Conservation (phyloP, 202 grass and related monocot genomes). For the Zizania palustris region DNA sequence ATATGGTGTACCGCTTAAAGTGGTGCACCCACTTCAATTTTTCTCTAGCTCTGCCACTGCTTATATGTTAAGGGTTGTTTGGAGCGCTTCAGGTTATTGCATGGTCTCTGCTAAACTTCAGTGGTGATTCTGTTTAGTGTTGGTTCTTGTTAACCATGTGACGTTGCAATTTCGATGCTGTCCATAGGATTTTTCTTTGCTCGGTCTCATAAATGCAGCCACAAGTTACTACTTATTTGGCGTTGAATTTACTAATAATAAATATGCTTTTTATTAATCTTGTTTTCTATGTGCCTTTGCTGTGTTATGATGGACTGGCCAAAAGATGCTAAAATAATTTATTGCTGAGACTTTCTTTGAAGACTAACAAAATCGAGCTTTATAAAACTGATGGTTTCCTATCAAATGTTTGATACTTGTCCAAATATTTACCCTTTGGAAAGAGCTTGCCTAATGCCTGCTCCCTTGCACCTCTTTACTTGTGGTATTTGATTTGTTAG, state of each 20-base stretch:
- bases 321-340: conserved; percentile 46
- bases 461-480: not conserved
- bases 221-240: not conserved
- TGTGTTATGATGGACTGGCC: conserved; percentile 36
- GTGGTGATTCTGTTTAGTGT: too few relatives aligned
- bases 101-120: too few relatives aligned
- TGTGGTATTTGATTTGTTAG: too few relatives aligned
- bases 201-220: not conserved
- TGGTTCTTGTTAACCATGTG: too few relatives aligned
- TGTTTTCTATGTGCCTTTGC: not conserved
- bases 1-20: too few relatives aligned
- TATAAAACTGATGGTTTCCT: conserved; percentile 60
- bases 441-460: not conserved
- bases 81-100: too few relatives aligned
- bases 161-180: too few relatives aligned
- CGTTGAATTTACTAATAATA: not conserved
- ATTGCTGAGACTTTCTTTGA: conserved; percentile 42
- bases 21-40: too few relatives aligned
- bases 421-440: not conserved
- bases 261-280: not conserved
- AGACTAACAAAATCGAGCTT: conserved; percentile 52
- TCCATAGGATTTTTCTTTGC: not conserved
- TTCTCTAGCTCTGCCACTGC: too few relatives aligned
- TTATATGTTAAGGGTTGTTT: too few relatives aligned
- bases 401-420: not conserved